These are phyloP conservation scores for Centaurea solstitialis DNA, from an alignment of 129 eudicot species.

Conservation along the genomic window DNA sequence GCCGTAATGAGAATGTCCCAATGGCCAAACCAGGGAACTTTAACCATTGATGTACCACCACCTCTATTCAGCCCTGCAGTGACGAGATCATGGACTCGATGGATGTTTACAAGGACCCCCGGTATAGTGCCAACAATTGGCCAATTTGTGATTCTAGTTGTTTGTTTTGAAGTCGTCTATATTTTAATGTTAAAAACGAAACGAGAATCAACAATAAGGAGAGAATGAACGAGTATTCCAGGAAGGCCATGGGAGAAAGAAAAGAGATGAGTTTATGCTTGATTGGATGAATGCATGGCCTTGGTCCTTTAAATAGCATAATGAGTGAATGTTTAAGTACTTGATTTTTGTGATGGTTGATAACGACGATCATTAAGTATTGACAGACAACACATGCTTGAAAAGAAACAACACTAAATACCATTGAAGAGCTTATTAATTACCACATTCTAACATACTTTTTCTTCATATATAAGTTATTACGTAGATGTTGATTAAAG, in stretches of 20 bases:
- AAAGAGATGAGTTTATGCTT: not conserved
- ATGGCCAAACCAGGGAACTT: constrained; percentile 26
- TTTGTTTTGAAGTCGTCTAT: not conserved
- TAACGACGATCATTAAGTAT: too few species aligned
- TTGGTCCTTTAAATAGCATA: not conserved
- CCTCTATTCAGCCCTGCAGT: not conserved
- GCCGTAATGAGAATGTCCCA: constrained; percentile 39
- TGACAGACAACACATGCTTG: too few species aligned
- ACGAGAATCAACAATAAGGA: not conserved
- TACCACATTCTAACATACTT: too few species aligned
- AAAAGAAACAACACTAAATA: too few species aligned
- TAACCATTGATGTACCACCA: constrained; percentile 24
- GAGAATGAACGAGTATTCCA: not conserved
- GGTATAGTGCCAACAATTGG: constrained; percentile 27
- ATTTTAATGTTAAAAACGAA: not conserved
- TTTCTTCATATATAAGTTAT: too few species aligned
- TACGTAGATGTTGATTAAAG: too few species aligned
- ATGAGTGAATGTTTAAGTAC: not conserved
- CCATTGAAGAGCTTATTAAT: too few species aligned
- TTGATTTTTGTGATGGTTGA: not conserved
- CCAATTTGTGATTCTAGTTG: constrained; percentile 10
- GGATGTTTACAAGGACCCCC: constrained; percentile 3
- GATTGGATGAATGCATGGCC: not conserved
- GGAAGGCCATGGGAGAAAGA: constrained; percentile 16
- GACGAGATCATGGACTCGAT: constrained; percentile 11